Conservation (phyloP, 306 rosid genomes). For the Pueraria montana region DNA sequence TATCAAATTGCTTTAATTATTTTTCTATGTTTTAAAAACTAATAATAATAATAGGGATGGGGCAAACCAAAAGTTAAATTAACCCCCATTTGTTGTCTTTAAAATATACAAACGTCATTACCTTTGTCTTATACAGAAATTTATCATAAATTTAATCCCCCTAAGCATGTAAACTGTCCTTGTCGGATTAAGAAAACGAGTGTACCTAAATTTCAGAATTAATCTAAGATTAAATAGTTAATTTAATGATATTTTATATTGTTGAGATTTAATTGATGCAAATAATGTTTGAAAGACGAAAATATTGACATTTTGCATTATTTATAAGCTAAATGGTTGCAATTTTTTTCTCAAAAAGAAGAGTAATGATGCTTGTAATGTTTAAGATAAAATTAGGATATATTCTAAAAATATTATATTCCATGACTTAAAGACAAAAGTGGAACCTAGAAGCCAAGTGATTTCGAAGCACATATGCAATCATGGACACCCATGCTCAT, state of each 20-base stretch:
- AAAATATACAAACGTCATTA: neutral
- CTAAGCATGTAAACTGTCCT: neutral
- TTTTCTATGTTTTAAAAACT: neutral
- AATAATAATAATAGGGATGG: neutral
- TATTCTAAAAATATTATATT: neutral
- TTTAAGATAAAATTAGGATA: neutral
- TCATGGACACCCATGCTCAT: conserved; percentile 32
- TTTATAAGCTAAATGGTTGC: no score
- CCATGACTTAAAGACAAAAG: neutral
- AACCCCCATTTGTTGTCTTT: neutral
- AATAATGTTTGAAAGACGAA: neutral
- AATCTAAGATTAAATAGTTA: neutral
- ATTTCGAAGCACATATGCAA: conserved; percentile 5
- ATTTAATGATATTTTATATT: neutral
- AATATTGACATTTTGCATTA: neutral
- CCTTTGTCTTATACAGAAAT: neutral
- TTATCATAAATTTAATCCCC: neutral
- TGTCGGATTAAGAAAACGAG: neutral
- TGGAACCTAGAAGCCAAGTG: neutral
- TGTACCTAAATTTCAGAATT: neutral
- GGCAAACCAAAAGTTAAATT: neutral
- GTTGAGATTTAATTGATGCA: neutral
- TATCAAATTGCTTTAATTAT: neutral
- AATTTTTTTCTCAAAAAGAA: no score
- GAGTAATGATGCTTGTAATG: neutral